Evolutionary conservation across 2,329 filamentous ascomycete species (phyloP).

Genomic region (Trichophyton benhamiae): DNA sequence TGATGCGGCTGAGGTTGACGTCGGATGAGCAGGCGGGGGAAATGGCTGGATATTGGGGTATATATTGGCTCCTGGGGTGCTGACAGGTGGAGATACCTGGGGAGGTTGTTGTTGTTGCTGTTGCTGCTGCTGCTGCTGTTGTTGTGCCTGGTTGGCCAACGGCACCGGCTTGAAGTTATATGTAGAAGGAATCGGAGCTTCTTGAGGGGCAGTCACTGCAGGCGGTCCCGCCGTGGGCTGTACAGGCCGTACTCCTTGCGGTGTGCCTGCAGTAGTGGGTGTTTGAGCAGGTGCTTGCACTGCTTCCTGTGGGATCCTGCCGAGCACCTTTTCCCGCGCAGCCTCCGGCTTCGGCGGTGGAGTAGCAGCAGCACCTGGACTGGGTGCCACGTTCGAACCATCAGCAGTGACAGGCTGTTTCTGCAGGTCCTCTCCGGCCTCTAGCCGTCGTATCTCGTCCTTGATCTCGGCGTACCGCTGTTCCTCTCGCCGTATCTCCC

Average conservation of each 20-base stretch:
- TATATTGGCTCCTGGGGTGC: neutral
- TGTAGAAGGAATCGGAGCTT: neutral
- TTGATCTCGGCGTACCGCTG: slow-evolving; percentile 50
- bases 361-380: neutral
- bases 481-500: slow-evolving; percentile 64
- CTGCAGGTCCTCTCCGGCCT: slow-evolving; percentile 30
- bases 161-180: neutral
- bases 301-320: neutral
- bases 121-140: too few relatives aligned
- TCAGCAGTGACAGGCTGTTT: neutral
- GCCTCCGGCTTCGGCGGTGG: neutral
- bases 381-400: neutral
- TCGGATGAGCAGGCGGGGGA: neutral
- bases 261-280: neutral
- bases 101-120: too few relatives aligned
- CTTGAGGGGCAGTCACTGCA: neutral
- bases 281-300: neutral
- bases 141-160: neutral
- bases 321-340: neutral
- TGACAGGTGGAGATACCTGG: neutral
- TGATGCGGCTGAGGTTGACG: neutral
- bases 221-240: neutral
- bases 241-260: neutral
- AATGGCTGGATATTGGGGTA: slow-evolving; percentile 4
- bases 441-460: slow-evolving; percentile 56